These are phyloP conservation scores for Warburgia ugandensis DNA, from an alignment of 164 flowering plant species.

Conservation along the genomic window DNA sequence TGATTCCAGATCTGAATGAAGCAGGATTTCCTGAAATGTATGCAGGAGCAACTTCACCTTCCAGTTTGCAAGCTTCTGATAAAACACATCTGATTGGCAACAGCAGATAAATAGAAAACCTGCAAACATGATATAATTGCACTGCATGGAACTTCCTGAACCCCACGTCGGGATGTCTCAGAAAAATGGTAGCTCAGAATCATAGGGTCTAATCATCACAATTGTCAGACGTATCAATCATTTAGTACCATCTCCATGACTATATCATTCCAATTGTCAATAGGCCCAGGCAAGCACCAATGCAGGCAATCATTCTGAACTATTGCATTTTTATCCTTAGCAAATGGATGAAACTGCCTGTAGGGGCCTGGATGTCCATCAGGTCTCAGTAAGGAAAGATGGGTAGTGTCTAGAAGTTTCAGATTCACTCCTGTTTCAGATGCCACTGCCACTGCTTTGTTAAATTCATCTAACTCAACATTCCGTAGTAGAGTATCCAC, in stretches of 20 bases:
- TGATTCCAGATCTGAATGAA: too few species aligned
- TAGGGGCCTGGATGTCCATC: constrained; percentile 98
- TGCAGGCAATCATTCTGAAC: constrained; percentile 79
- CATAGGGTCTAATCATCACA: not conserved
- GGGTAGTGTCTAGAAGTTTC: constrained; percentile 77
- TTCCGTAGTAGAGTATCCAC: constrained; percentile 68
- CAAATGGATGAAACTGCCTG: constrained; percentile 73
- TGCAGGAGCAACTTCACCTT: too few species aligned
- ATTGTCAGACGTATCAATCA: not conserved
- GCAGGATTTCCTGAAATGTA: too few species aligned
- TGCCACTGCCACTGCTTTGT: constrained; percentile 40
- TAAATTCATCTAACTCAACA: constrained; percentile 49
- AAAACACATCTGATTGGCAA: too few species aligned
- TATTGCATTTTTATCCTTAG: constrained; percentile 49
- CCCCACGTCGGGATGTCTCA: too few species aligned
- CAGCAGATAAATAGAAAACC: too few species aligned
- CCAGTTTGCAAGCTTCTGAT: too few species aligned
- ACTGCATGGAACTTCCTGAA: too few species aligned
- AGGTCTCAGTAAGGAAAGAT: constrained; percentile 62
- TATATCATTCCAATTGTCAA: constrained; percentile 80
- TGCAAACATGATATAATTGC: too few species aligned
- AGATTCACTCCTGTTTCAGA: too few species aligned
- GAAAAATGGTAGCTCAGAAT: too few species aligned
- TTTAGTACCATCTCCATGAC: constrained; percentile 34
- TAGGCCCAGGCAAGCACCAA: constrained; percentile 96